Percentiles rank a stretch among this genome's conserved stretches.
Conservation (phyloP, 176 grass and related monocot genomes). For the Chloris gayana region DNA sequence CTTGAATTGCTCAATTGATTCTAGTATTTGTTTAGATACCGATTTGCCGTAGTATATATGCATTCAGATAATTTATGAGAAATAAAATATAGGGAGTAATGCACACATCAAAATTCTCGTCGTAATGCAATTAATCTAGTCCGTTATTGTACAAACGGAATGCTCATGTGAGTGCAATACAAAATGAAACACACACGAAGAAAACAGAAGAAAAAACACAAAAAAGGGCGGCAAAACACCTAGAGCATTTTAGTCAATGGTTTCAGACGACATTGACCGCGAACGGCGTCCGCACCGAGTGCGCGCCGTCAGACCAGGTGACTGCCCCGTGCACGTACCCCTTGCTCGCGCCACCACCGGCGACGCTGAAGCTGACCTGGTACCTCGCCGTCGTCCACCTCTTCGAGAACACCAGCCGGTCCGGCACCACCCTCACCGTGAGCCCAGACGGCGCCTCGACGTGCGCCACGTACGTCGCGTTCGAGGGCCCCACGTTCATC, state of each 20-base stretch:
- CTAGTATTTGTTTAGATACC: too few species aligned
- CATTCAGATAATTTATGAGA: too few species aligned
- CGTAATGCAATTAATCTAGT: too few species aligned
- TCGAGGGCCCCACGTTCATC: conserved; percentile 78
- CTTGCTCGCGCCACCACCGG: conserved; percentile 41
- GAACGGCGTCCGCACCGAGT: conserved; percentile 76
- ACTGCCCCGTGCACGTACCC: conserved; percentile 66
- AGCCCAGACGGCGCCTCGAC: conserved; percentile 61
- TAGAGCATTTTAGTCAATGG: not conserved
- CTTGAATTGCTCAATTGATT: too few species aligned
- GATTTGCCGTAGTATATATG: too few species aligned
- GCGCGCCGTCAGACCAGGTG: conserved; percentile 88
- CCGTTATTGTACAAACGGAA: not conserved
- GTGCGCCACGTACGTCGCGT: conserved; percentile 59
- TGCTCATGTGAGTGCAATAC: not conserved
- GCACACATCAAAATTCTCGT: too few species aligned
- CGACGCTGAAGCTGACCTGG: conserved; percentile 62
- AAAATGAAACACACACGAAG: not conserved
- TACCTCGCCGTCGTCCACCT: conserved; percentile 78
- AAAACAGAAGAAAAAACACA: not conserved
- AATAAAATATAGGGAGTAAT: too few species aligned
- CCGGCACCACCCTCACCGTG: conserved; percentile 62
- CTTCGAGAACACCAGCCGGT: conserved; percentile 59
- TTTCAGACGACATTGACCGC: conserved; percentile 74
- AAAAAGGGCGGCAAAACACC: not conserved